These are phyloP conservation scores for Metschnikowia baotianmanensis DNA, from an alignment of 805 yeast species.

Conservation along the genomic window DNA sequence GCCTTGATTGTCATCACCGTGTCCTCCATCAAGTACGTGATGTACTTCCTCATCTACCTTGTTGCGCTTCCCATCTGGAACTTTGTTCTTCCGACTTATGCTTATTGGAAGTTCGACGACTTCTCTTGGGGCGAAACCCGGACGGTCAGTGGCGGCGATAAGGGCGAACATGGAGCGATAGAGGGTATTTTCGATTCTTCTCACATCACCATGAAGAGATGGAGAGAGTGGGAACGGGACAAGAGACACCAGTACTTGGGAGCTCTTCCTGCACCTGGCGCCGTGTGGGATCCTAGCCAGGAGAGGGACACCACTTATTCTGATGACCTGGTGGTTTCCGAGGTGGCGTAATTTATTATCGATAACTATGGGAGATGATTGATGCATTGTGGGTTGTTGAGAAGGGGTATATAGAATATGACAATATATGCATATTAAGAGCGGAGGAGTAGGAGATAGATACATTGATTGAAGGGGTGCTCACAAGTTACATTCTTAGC, in stretches of 20 bases:
- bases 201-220: slow-evolving; percentile 82
- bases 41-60: slow-evolving; percentile 79
- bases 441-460: no score
- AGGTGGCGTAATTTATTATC: background rate
- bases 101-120: slow-evolving; percentile 94
- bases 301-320: slow-evolving; percentile 29
- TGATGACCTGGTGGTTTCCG: slow-evolving; percentile 19
- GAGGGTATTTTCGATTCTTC: slow-evolving; percentile 92
- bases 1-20: slow-evolving; percentile 77
- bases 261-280: slow-evolving; percentile 35
- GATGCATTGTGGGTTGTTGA: no score
- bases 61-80: slow-evolving; percentile 92
- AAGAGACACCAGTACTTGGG: slow-evolving; percentile 36
- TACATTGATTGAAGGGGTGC: no score
- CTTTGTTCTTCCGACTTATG: slow-evolving; percentile 78
- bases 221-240: slow-evolving; percentile 91
- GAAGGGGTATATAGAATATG: background rate
- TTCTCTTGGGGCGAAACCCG: slow-evolving; percentile 97
- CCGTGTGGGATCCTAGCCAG: slow-evolving; percentile 45
- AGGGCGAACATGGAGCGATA: slow-evolving; percentile 61
- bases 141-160: slow-evolving; percentile 66
- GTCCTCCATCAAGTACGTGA: slow-evolving; percentile 63
- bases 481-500: no score
- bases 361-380: no score
- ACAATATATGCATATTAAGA: no score